Percentiles rank a stretch among this genome's conserved stretches.
phyloP scores from a whole-genome alignment of 148 eudicot species.

The Linanthus parryae region DNA sequence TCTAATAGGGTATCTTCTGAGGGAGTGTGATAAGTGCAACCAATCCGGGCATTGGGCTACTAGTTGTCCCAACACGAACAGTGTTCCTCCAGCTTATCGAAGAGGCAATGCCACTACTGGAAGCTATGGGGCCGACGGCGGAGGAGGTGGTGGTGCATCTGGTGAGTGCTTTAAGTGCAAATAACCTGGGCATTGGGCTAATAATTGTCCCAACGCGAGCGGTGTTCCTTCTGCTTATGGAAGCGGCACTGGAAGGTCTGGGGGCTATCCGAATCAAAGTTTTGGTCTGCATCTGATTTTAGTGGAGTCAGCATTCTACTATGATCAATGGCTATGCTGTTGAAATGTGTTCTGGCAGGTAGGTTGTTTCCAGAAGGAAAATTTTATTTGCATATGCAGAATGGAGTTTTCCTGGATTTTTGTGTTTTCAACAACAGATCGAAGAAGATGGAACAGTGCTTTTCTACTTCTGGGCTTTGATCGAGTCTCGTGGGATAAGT shows the following conservation, averaged over 20 bases:
- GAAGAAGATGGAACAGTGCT: too few species aligned
- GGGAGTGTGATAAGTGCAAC: constrained; percentile 78
- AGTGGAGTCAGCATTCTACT: too few species aligned
- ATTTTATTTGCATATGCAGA: too few species aligned
- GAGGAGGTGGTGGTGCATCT: constrained; percentile 20
- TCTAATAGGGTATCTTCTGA: constrained; percentile 17
- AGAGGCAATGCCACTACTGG: constrained; percentile 21
- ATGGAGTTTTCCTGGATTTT: too few species aligned
- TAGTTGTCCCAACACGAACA: constrained; percentile 52
- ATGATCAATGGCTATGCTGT: too few species aligned
- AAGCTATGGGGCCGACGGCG: too few species aligned
- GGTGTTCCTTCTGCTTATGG: constrained; percentile 68
- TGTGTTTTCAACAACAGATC: too few species aligned
- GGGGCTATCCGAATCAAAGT: constrained; percentile 20
- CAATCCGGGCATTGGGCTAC: constrained; percentile 74
- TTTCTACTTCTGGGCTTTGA: too few species aligned
- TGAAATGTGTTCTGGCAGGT: too few species aligned
- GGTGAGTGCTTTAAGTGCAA: constrained; percentile 65
- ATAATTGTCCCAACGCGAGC: constrained; percentile 49
- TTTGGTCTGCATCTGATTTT: too few species aligned
- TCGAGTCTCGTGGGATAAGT: too few species aligned
- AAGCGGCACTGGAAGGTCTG: constrained; percentile 40
- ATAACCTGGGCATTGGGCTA: constrained; percentile 66
- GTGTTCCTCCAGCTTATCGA: constrained; percentile 65
- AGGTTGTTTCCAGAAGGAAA: too few species aligned